A percentile compares a stretch with the other conserved stretches of the same genome.
phyloP scores from a whole-genome alignment of 2,329 filamentous ascomycete species.

The Fusarium sp. region DNA sequence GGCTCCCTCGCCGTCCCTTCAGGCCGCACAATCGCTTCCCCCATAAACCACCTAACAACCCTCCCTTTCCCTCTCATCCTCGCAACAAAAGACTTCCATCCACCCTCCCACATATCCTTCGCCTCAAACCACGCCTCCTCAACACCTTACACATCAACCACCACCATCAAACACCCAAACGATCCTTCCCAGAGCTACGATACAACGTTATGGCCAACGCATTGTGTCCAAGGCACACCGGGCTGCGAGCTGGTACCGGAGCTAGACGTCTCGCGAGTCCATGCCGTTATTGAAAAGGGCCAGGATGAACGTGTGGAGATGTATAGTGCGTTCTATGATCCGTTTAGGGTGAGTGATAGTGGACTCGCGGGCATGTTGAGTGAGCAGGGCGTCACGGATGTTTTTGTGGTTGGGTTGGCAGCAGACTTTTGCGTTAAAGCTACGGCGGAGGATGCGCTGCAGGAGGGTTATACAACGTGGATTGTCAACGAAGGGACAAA shows the following conservation, averaged over 20 bases:
- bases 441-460: slow-evolving; percentile 80
- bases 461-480: slow-evolving; percentile 78
- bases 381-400: slow-evolving; percentile 71
- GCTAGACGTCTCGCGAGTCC: slow-evolving; percentile 66
- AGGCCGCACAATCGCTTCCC: slow-evolving; percentile 73
- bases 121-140: slow-evolving; percentile 77
- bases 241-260: slow-evolving; percentile 80
- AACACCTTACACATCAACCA: slow-evolving; percentile 70
- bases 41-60: slow-evolving; percentile 77
- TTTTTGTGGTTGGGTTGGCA: slow-evolving; percentile 87
- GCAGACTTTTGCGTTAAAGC: slow-evolving; percentile 88
- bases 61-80: slow-evolving; percentile 77
- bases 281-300: slow-evolving; percentile 80
- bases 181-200: slow-evolving; percentile 69
- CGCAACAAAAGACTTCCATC: slow-evolving; percentile 94
- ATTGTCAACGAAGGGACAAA: slow-evolving; percentile 81
- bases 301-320: slow-evolving; percentile 79
- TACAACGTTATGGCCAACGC: slow-evolving; percentile 84
- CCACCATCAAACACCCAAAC: slow-evolving; percentile 71
- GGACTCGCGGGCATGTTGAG: slow-evolving; percentile 68
- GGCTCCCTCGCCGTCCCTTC: slow-evolving; percentile 83
- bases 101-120: slow-evolving; percentile 84
- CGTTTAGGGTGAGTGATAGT: slow-evolving; percentile 72
- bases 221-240: slow-evolving; percentile 79
- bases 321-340: slow-evolving; percentile 91